These are phyloP conservation scores for Tulasnella sp. DNA, from an alignment of 768 basidiomycete genomes.

Conservation along the genomic window DNA sequence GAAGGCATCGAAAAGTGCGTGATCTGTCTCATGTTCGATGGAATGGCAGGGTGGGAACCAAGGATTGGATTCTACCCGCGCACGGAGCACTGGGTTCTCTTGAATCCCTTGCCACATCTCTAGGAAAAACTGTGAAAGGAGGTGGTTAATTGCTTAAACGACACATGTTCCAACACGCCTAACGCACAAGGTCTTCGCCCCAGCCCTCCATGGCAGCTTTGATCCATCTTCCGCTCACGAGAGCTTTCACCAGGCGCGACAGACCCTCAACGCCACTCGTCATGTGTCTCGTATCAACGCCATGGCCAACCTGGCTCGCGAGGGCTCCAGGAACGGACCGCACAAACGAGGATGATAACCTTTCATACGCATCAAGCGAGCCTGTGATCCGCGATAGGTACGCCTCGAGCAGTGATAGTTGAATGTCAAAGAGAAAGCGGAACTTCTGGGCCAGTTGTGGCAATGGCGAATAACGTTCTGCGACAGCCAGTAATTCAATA, in stretches of 20 bases:
- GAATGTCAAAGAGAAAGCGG: slow-evolving; percentile 74
- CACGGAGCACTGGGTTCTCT: slow-evolving; percentile 45
- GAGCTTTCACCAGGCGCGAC: slow-evolving; percentile 74
- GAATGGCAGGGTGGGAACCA: slow-evolving; percentile 40
- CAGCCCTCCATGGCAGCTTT: slow-evolving; percentile 59
- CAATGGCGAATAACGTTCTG: slow-evolving; percentile 86
- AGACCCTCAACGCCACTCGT: slow-evolving; percentile 80
- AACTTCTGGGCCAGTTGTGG: slow-evolving; percentile 67
- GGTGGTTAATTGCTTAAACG: neutral
- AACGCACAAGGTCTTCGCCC: slow-evolving; percentile 80
- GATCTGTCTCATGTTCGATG: slow-evolving; percentile 28
- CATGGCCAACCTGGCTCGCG: slow-evolving; percentile 42
- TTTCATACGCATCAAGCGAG: slow-evolving; percentile 90
- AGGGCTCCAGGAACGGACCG: slow-evolving; percentile 90
- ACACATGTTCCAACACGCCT: neutral
- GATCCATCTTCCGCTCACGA: slow-evolving; percentile 70
- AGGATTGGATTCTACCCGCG: slow-evolving; percentile 38
- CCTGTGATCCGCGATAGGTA: slow-evolving; percentile 71
- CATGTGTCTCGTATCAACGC: slow-evolving; percentile 47
- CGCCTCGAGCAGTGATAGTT: slow-evolving; percentile 69
- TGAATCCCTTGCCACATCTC: slow-evolving; percentile 80
- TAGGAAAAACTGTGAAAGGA: slow-evolving; percentile 67
- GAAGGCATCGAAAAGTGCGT: slow-evolving; percentile 72
- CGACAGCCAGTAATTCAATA: neutral
- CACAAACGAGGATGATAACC: slow-evolving; percentile 74